Conservation (phyloP, 495 filamentous ascomycete species). For the Penicillium pulvis region DNA sequence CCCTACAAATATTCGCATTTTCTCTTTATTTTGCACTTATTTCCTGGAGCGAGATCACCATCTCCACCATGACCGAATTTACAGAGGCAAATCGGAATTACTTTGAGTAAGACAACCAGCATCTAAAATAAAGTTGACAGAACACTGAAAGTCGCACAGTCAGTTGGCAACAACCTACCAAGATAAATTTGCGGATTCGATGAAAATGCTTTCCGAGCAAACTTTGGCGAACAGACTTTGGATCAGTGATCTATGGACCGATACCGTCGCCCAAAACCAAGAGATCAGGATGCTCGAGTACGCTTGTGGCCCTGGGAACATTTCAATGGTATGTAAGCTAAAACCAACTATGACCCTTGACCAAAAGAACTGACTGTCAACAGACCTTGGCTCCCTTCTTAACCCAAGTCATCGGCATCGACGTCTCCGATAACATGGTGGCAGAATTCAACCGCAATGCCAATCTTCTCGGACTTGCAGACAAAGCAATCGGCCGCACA, state of each 20-base stretch:
- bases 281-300: conserved; percentile 69
- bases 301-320: conserved; percentile 70
- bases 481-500: conserved; percentile 57
- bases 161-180: conserved; percentile 48
- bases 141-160: conserved; percentile 26
- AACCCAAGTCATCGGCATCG: conserved; percentile 62
- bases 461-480: conserved; percentile 39
- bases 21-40: neutral
- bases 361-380: neutral
- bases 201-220: conserved; percentile 37
- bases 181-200: conserved; percentile 39
- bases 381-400: conserved; percentile 62
- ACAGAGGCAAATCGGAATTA: conserved; percentile 55
- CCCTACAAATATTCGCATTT: neutral
- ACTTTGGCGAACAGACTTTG: conserved; percentile 56
- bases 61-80: conserved; percentile 39
- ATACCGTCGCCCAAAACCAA: conserved; percentile 41
- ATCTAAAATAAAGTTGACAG: neutral
- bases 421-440: conserved; percentile 70
- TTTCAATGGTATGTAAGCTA: conserved; percentile 52
- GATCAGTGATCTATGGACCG: conserved; percentile 61
- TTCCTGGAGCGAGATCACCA: neutral
- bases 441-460: conserved; percentile 55
- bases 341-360: neutral
- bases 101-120: conserved; percentile 48